Evolutionary conservation across 2,329 filamentous ascomycete genomes (phyloP), one percentile per base, ranked within the genome.

Genomic region (Nigrograna mackinnonii): DNA sequence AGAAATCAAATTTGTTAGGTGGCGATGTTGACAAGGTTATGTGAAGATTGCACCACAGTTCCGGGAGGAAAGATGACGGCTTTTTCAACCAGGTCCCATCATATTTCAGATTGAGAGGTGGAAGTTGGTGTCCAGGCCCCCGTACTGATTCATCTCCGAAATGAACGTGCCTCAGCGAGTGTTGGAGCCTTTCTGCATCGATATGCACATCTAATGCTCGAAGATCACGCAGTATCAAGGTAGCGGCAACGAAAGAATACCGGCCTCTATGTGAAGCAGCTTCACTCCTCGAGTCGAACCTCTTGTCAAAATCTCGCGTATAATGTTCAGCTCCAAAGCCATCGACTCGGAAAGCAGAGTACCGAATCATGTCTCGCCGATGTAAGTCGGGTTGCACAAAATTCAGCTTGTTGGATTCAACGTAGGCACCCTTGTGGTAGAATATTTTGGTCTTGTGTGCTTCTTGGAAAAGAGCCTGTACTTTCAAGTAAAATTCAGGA

Each of bases 321-420:
- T 56, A 59, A 2, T 49, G 7, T 31, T 69, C 67, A 1, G 63
- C 64, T 2, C 69, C 69, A 26, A 59, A 70, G 0, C 50, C 57
- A 32, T 53, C 43, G 1, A 64, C 46, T 1, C 55, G 54, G 39
- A 67, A 67, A 0, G 43, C 51, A 0, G 63, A 54, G 6, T 55
- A 47, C 5, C 70, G 60, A 5, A 66, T 64, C 5, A 35, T 22
- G 22, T 65, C 61, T 16, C 68, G 57, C 17, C 49, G 5, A 2
- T 56, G 44, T 3, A 72, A 46, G n/a, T 54, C 16, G 1, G 13
- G 1, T 2, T 58, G 34, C 5, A 42, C 36, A 11, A 52, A 20
- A n/a, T 18, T n/a, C 7, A 54, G n/a, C 19, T 19, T 24, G 5
- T 37, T 34, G 6, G 45, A 37, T 1, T 47, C 31, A 9, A 49